These are phyloP conservation scores for Lichtheimia hyalospora DNA, from an alignment of 371 early-diverging fungal species.

Conservation along the genomic window DNA sequence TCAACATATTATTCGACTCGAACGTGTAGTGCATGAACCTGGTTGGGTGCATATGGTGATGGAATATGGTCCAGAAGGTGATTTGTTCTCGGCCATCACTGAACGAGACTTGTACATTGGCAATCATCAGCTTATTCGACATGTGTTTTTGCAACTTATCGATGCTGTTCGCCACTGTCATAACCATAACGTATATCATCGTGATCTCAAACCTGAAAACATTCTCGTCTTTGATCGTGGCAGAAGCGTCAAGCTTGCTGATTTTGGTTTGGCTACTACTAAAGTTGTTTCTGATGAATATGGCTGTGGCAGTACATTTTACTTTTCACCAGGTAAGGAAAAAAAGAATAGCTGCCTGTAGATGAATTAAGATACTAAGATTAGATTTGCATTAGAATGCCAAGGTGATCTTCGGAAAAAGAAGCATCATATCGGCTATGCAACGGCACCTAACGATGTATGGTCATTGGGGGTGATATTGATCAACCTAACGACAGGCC, in stretches of 20 bases:
- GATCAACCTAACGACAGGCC: conserved; percentile 74
- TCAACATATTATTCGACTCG: conserved; percentile 71
- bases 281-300: conserved; percentile 72
- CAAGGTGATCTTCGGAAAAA: conserved; percentile 57
- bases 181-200: conserved; percentile 57
- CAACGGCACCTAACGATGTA: conserved; percentile 80
- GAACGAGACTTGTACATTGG: conserved; percentile 52
- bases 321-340: conserved; percentile 80
- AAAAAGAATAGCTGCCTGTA: no score
- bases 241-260: conserved; percentile 78
- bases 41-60: conserved; percentile 69
- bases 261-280: conserved; percentile 92
- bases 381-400: conserved; percentile 55
- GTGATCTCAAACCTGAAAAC: conserved; percentile 79
- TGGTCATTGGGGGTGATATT: conserved; percentile 85
- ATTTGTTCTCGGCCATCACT: conserved; percentile 69
- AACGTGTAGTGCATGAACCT: conserved; percentile 59
- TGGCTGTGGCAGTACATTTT: conserved; percentile 92
- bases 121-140: conserved; percentile 47
- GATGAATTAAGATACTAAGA: background rate
- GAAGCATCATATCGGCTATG: conserved; percentile 43
- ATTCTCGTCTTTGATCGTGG: conserved; percentile 55
- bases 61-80: conserved; percentile 69
- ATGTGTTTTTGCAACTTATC: conserved; percentile 59
- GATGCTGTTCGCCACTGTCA: conserved; percentile 62